These are phyloP conservation scores for Penicillium psychrosexuale DNA, from an alignment of 2,329 filamentous ascomycete genomes.

Conservation along the genomic window DNA sequence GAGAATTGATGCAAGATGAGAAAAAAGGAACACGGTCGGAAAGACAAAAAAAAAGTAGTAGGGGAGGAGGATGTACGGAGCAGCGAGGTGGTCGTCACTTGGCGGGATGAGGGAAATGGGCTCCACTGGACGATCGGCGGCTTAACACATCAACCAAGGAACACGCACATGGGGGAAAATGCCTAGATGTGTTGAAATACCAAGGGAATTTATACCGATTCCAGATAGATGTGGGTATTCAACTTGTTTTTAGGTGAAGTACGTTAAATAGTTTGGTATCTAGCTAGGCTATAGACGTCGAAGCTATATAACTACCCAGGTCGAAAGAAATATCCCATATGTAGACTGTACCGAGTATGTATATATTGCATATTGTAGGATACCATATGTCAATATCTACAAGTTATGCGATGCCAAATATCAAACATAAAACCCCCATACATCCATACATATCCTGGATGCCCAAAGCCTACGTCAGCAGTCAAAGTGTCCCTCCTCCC, in stretches of 20 bases:
- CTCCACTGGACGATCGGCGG: slow-evolving; percentile 37
- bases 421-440: background rate
- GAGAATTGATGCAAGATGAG: slow-evolving; percentile 8
- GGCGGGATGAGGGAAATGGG: slow-evolving; percentile 31
- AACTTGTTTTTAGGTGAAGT: background rate
- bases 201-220: background rate
- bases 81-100: slow-evolving; percentile 29
- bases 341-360: background rate
- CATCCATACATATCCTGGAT: background rate
- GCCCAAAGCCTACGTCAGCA: slow-evolving; percentile 4
- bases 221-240: background rate
- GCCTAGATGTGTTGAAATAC: background rate
- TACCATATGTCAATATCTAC: background rate
- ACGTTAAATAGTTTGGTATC: background rate
- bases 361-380: background rate
- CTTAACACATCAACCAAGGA: slow-evolving; percentile 32
- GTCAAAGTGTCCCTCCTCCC: background rate
- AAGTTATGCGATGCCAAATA: background rate
- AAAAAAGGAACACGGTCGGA: slow-evolving; percentile 3
- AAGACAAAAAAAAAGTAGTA: background rate
- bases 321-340: background rate
- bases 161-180: slow-evolving; percentile 9
- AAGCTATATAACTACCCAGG: background rate
- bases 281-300: background rate
- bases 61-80: slow-evolving; percentile 9